Percentiles rank a stretch among this genome's conserved stretches.
Evolutionary conservation across 108 stramenopile genomes (phyloP).

Genomic region (Tribonema minus): DNA sequence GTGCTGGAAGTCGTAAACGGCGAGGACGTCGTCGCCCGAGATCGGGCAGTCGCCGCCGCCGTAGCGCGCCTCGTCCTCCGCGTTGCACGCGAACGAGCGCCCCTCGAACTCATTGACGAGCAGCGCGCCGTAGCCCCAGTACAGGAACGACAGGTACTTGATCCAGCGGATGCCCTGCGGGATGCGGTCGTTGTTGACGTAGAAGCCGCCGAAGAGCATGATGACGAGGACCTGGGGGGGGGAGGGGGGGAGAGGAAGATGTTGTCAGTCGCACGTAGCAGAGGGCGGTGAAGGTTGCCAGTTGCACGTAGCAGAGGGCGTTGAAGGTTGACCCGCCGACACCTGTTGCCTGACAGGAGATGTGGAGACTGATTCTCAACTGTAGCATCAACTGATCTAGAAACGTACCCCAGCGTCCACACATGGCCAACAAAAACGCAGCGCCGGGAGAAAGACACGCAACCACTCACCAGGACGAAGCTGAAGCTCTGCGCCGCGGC

Average conservation of each 20-base stretch:
- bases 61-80: neutral
- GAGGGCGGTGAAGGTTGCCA: neutral
- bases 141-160: constrained; percentile 26
- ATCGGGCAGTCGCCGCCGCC: neutral
- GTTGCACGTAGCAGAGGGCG: too few relatives aligned
- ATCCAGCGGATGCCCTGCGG: constrained; percentile 21
- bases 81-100: neutral
- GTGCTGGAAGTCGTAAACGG: neutral
- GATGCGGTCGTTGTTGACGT: constrained; percentile 37
- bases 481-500: constrained; percentile 22
- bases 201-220: constrained; percentile 24
- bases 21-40: neutral
- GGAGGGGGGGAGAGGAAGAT: neutral
- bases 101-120: constrained; percentile 12
- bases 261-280: neutral
- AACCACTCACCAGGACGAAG: constrained; percentile 36
- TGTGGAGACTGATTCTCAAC: too few relatives aligned
- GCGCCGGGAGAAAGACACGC: too few relatives aligned
- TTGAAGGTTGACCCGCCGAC: too few relatives aligned
- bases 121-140: constrained; percentile 27
- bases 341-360: too few relatives aligned
- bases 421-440: too few relatives aligned
- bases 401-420: too few relatives aligned
- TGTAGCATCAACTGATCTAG: too few relatives aligned
- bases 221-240: neutral